Evolutionary conservation across 2,329 filamentous ascomycete genomes (phyloP), one percentile per base, ranked within the genome.

Genomic region (Eurotiales sp.): DNA sequence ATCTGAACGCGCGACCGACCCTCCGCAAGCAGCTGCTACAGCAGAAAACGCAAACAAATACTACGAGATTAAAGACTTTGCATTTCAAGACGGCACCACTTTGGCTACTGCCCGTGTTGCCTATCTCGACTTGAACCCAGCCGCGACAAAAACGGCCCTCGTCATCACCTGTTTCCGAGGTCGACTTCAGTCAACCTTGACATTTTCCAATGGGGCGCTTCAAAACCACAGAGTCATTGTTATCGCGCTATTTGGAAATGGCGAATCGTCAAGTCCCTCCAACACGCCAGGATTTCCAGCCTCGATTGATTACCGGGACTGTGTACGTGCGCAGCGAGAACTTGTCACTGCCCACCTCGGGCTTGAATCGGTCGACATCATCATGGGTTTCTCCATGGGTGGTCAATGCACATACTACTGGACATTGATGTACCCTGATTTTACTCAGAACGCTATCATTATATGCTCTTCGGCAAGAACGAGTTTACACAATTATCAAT

Each of bases 161-260:
- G 72, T 83, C 11, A 72, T 76, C 21, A 82, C 79, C 2, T 83
- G 79, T 61, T 83, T 78, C 60, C 72, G 74, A 4, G 80, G 80
- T 21, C 69, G 69, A 8, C 72, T 83, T 15, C 70, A 72, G 25
- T 70, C 64, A 2, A 81, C 79, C 1, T 57, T 77, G 2, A 77
- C 69, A 40, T 80, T 79, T 56, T 65, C 73, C 43, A 59, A 63
- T 4, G 69, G 69, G 4, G 70, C 72, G 0, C 60, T 78, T 1
- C 61, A 59, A 27, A 54, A 64, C 22, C 62, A 76, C 60, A 68
- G 74, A 52, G 67, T 79, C 11, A 66, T 80, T 30, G 71, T 76
- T 12, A 66, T 76, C 6, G 75, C 74, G 7, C 66, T 76, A 50
- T 64, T 77, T 8, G 73, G 75, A 37, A 78, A 77, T 57, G 74